Evolutionary conservation across 2,329 filamentous ascomycete species (phyloP), one percentile per base, ranked within the genome.

Genomic region (Cladophialophora chaetospira): DNA sequence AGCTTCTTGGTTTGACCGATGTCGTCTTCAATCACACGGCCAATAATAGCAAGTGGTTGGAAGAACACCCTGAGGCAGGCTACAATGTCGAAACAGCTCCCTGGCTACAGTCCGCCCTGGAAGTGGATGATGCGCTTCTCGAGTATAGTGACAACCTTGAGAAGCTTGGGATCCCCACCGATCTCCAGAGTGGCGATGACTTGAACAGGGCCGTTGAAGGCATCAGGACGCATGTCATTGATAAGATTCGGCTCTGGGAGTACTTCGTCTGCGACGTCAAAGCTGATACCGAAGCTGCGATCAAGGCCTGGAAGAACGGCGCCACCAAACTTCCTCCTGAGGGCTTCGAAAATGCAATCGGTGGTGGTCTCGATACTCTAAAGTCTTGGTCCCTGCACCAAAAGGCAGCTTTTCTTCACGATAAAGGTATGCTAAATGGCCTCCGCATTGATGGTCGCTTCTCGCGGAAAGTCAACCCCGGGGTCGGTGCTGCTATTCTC

Each of bases 1-100:
- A 89, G 2, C 78, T 99, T 52, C 79, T 99, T 55, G 91, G 89
- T 60, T 75, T 99, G 76, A 97, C 93, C 1, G 94, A 99, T 71
- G 93, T 99, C 60, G 95, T 99, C 42, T 91, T 94, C 79, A 99
- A 99, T 69, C 94, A 99, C 75, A 99, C 94, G 3, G 93, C 94
- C 5, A 84, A 97, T 77, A 97, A 97, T 75, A 95, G 89, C 73
- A 84, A 88, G 67, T 99, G 94, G 94, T 82, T 99, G 9, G 82
- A 95, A 69, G 88, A 95, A 58, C 93, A 99, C 69, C 94, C 95
- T 0, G 94, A 99, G 66, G 88, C 91, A 42, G 94, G 94, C 13
- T 99, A 99, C 80, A 99, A 95, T 71, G 79, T 96, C 63, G 86
- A 86, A 36, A 97, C 93, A 0, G 92, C 94, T 0, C 94, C 94